A percentile compares a stretch with the other conserved stretches of the same genome.
Conservation (phyloP, 441 rosid genomes). For the Pelargonium citronellum region DNA sequence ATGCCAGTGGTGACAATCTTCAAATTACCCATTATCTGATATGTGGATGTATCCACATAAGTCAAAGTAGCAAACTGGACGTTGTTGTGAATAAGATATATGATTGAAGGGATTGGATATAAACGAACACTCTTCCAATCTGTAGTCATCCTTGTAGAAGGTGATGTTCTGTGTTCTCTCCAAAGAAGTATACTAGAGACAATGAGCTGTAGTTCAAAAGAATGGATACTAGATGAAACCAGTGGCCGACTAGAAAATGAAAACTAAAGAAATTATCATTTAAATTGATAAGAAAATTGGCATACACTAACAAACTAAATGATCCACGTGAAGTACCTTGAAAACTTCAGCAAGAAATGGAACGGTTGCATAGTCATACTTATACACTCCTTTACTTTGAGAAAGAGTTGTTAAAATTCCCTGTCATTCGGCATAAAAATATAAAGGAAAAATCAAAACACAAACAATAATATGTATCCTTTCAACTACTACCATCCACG, state of each 20-base stretch:
- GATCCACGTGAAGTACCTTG: conserved; percentile 35
- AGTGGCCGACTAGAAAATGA: neutral
- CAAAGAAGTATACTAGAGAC: conserved; percentile 57
- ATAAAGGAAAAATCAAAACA: neutral
- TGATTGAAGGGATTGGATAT: conserved; percentile 63
- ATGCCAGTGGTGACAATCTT: conserved; percentile 73
- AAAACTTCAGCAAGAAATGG: conserved; percentile 69
- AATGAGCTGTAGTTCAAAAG: conserved; percentile 38
- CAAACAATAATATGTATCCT: neutral
- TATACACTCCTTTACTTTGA: conserved; percentile 61
- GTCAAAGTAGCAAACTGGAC: conserved; percentile 74
- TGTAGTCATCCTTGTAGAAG: conserved; percentile 52
- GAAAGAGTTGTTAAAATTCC: conserved; percentile 64
- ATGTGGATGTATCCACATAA: conserved; percentile 67
- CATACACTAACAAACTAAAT: neutral
- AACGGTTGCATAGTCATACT: conserved; percentile 64
- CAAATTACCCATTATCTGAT: conserved; percentile 79
- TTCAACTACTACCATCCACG: neutral
- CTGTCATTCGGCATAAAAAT: conserved; percentile 24
- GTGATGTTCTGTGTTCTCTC: conserved; percentile 39
- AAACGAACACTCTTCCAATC: conserved; percentile 68
- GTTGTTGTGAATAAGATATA: conserved; percentile 66
- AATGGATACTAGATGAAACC: neutral
- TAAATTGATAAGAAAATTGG: neutral
- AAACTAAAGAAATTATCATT: neutral